Percentiles rank a stretch among this genome's conserved stretches.
Evolutionary conservation across 2,329 filamentous ascomycete genomes (phyloP).

Genomic region (Exophiala viscosa): DNA sequence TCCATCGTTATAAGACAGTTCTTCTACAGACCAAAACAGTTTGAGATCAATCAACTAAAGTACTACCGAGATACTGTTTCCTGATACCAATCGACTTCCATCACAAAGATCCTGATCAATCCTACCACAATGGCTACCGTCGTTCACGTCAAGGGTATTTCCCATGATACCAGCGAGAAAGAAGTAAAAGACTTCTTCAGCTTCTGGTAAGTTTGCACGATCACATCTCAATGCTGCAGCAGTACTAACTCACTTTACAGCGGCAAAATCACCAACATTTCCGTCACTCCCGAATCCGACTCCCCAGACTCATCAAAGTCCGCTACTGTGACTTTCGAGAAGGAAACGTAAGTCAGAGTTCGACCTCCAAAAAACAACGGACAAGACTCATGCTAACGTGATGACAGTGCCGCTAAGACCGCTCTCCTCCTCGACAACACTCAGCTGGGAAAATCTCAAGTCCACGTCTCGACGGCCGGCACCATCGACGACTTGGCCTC

Average conservation of each 20-base stretch:
- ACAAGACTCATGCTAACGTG: neutral
- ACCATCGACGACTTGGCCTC: constrained; percentile 62
- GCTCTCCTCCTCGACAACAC: constrained; percentile 96
- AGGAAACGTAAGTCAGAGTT: constrained; percentile 62
- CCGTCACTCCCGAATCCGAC: constrained; percentile 61
- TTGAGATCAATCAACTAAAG: too few relatives aligned
- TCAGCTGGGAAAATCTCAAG: constrained; percentile 71
- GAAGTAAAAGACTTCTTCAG: constrained; percentile 90
- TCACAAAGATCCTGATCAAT: constrained; percentile 31
- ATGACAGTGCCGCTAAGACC: constrained; percentile 75
- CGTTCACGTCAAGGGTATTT: constrained; percentile 88
- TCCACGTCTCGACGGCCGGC: constrained; percentile 72
- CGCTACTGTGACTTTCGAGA: constrained; percentile 93
- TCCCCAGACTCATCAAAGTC: constrained; percentile 64
- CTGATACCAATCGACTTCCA: neutral
- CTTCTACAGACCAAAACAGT: too few relatives aligned
- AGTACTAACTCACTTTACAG: constrained; percentile 43
- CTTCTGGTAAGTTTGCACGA: constrained; percentile 64
- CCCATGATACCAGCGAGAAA: constrained; percentile 74
- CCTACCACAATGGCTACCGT: constrained; percentile 48
- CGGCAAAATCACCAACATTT: constrained; percentile 84
- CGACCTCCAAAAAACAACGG: neutral
- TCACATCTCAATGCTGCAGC: neutral
- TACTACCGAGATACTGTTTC: neutral
- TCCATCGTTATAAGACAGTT: too few relatives aligned